Percentiles rank a stretch among this genome's conserved stretches.
phyloP scores from a whole-genome alignment of 176 grass and related monocot species.

The Triticum monococcum region DNA sequence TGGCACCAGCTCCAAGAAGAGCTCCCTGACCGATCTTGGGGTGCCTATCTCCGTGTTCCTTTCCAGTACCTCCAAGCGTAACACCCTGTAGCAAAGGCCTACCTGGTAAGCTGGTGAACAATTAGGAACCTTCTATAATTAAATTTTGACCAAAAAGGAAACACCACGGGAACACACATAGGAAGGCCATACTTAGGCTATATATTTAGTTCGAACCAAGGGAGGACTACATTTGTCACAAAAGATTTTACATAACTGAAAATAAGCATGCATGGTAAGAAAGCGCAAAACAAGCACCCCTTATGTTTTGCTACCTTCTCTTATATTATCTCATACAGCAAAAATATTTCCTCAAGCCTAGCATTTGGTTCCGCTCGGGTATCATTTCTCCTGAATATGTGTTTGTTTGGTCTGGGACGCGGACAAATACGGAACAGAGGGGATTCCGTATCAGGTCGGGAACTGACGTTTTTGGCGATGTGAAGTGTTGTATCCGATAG shows the following conservation, averaged over 20 bases:
- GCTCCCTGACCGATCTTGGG: conserved; percentile 93
- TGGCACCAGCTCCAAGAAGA: conserved; percentile 95
- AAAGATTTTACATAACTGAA: not conserved
- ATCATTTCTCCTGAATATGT: no score
- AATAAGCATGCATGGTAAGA: not conserved
- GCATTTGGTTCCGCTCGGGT: no score
- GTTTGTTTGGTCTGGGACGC: no score
- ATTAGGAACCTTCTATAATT: conserved; percentile 6
- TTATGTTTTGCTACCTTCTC: not conserved
- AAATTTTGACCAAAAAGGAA: not conserved
- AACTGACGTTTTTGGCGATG: no score
- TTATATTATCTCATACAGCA: not conserved
- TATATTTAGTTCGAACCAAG: not conserved
- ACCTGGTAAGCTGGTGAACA: conserved; percentile 23
- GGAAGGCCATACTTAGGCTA: not conserved
- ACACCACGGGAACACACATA: not conserved
- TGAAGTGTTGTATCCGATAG: no score
- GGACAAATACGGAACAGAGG: no score
- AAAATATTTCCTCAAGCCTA: not conserved
- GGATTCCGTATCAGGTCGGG: no score
- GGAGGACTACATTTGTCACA: not conserved
- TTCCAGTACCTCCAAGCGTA: conserved; percentile 97
- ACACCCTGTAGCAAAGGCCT: conserved; percentile 60
- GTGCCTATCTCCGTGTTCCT: conserved; percentile 92
- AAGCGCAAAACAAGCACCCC: not conserved